phyloP scores from a whole-genome alignment of 805 yeast species.

The Dipodascus albidus region DNA sequence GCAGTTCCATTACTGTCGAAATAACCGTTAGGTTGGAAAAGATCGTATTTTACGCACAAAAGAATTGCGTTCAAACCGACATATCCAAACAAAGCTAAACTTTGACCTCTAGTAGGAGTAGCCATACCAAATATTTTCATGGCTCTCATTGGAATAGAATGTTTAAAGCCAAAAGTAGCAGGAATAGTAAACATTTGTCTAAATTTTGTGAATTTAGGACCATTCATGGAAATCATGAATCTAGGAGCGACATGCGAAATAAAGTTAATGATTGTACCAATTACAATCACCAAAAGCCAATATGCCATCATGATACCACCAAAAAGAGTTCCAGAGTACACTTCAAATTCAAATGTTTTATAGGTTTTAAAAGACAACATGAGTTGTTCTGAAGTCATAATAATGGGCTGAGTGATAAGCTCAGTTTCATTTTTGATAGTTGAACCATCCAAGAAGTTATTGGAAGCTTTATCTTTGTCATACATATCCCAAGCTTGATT shows the following conservation, averaged over 20 bases:
- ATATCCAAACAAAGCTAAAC: neutral
- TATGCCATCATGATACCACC: conserved; percentile 2
- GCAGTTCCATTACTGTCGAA: neutral
- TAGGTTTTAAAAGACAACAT: neutral
- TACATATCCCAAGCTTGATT: neutral
- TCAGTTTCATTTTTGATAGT: neutral
- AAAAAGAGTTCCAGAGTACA: conserved; percentile 1
- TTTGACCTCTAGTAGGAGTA: conserved; percentile 1
- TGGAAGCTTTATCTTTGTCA: neutral
- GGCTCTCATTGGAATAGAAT: neutral
- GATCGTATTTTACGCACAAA: neutral
- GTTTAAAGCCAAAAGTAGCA: neutral
- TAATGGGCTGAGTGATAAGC: neutral
- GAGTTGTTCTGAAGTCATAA: neutral
- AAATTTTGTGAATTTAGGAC: neutral
- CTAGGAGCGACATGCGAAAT: neutral
- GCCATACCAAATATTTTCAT: neutral
- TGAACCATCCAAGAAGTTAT: neutral
- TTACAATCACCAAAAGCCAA: neutral
- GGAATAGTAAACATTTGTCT: neutral
- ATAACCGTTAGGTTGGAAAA: neutral
- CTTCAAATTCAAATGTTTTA: neutral
- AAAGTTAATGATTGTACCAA: neutral
- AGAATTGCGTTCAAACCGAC: neutral
- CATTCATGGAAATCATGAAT: neutral